Percentiles rank a stretch among this genome's conserved stretches.
Conservation (phyloP, 352 stramenopile genomes). For the Phytophthora melonis region DNA sequence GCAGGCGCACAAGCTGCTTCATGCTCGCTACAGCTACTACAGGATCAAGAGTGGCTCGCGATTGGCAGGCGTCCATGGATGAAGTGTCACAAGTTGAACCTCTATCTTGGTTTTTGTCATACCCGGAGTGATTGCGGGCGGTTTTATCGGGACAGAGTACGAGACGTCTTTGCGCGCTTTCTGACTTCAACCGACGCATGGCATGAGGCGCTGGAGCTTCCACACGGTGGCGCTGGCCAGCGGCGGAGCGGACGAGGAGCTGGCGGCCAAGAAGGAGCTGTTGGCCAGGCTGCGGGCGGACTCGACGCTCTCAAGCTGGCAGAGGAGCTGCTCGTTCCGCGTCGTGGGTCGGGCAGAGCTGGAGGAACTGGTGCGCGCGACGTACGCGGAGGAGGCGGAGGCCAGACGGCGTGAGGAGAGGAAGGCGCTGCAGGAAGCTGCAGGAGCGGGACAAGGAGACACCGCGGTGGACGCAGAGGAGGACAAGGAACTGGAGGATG, state of each 20-base stretch:
- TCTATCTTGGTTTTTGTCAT: neutral
- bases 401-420: conserved; percentile 8
- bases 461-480: neutral
- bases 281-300: conserved; percentile 39
- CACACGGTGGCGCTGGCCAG: conserved; percentile 57
- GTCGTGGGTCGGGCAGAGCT: conserved; percentile 53
- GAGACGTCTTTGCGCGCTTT: neutral
- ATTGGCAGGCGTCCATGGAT: neutral
- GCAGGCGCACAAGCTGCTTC: conserved; percentile 10
- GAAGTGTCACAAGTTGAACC: conserved; percentile 11
- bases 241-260: conserved; percentile 48
- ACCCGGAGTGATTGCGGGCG: neutral
- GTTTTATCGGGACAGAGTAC: neutral
- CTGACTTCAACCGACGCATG: conserved; percentile 4
- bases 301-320: conserved; percentile 36
- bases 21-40: no score
- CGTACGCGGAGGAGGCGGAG: conserved; percentile 12
- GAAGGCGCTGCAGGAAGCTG: conserved; percentile 1
- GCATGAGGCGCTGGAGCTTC: conserved; percentile 50
- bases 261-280: conserved; percentile 36
- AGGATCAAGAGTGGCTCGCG: neutral
- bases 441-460: neutral
- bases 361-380: conserved; percentile 33
- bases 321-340: conserved; percentile 49
- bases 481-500: neutral